These are phyloP conservation scores for Trichosporon inkin DNA, from an alignment of 1,284 basidiomycete species.

Conservation along the genomic window DNA sequence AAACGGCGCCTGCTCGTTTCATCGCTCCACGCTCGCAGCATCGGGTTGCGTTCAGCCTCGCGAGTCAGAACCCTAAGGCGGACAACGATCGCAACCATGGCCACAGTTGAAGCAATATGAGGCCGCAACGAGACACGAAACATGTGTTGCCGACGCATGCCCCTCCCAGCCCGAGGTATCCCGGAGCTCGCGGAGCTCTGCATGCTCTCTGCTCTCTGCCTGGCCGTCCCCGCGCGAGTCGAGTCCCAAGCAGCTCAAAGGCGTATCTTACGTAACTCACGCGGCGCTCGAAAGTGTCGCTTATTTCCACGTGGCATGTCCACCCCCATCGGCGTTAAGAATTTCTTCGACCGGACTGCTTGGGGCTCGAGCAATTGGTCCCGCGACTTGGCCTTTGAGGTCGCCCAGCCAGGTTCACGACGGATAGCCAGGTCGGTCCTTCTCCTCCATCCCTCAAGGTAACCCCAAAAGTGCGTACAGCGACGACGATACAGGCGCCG, in stretches of 20 bases:
- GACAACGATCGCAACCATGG: no score
- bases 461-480: conserved; percentile 19
- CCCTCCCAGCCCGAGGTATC: no score
- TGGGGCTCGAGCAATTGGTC: background rate
- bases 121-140: no score
- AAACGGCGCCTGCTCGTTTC: no score
- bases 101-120: no score
- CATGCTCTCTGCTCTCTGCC: background rate
- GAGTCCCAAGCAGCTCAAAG: background rate
- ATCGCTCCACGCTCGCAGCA: no score
- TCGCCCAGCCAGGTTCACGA: conserved; percentile 3
- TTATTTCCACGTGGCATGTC: background rate
- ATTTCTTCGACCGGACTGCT: background rate
- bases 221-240: background rate
- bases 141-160: no score
- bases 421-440: conserved; percentile 11
- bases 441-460: conserved; percentile 20
- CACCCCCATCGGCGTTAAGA: background rate
- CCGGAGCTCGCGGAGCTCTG: no score
- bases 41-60: no score
- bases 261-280: background rate
- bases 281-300: background rate
- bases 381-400: background rate
- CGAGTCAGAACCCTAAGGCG: no score
- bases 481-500: conserved; percentile 7